Conservation (phyloP, 345 rosid genomes). For the Passiflora organensis region DNA sequence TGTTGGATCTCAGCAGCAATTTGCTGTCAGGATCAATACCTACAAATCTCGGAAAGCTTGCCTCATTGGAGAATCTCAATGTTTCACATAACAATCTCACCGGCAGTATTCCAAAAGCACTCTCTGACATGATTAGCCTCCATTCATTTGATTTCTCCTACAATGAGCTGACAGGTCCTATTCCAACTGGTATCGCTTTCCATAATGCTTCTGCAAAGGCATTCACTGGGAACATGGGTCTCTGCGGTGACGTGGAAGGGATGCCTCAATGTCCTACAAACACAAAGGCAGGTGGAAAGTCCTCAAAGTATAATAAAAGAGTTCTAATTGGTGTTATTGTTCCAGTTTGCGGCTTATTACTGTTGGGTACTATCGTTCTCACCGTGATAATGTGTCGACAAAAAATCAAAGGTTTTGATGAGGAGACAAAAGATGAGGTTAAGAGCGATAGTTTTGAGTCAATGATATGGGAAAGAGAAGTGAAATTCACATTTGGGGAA, state of each 20-base stretch:
- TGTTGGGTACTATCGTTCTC: slow-evolving; percentile 15
- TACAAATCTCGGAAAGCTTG: slow-evolving; percentile 34
- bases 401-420: slow-evolving; percentile 20
- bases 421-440: slow-evolving; percentile 19
- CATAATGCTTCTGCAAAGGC: slow-evolving; percentile 32
- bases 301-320: slow-evolving; percentile 18
- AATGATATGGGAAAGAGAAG: slow-evolving; percentile 54
- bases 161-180: slow-evolving; percentile 43
- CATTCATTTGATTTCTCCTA: slow-evolving; percentile 46
- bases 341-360: slow-evolving; percentile 27
- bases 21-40: slow-evolving; percentile 53
- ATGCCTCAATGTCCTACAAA: slow-evolving; percentile 30
- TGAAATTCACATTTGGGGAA: slow-evolving; percentile 50
- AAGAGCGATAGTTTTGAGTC: slow-evolving; percentile 19
- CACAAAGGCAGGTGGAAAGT: slow-evolving; percentile 9
- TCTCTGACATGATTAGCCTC: slow-evolving; percentile 49
- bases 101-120: slow-evolving; percentile 40
- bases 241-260: slow-evolving; percentile 51
- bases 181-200: slow-evolving; percentile 42
- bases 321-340: slow-evolving; percentile 36
- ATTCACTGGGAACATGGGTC: slow-evolving; percentile 45
- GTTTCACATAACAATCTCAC: slow-evolving; percentile 53
- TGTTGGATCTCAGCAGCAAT: slow-evolving; percentile 65
- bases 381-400: slow-evolving; percentile 8
- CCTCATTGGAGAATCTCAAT: slow-evolving; percentile 39